Evolutionary conservation across 1,284 basidiomycete species (phyloP).

Genomic region (Coniferiporia sulphurascens): DNA sequence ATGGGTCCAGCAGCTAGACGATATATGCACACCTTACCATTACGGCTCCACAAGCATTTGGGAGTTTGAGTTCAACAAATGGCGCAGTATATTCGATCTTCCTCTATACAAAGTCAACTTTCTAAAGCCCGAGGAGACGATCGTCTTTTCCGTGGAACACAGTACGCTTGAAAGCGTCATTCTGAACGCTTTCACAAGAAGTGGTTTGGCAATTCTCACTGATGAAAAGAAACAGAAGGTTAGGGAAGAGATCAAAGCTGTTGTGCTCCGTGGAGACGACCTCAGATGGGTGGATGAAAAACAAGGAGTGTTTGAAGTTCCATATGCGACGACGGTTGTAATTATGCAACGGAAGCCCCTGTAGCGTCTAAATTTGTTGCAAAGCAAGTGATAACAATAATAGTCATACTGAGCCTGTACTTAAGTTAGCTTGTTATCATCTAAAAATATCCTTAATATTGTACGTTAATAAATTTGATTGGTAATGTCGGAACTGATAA

Average conservation of each 20-base stretch:
- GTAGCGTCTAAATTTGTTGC: no score
- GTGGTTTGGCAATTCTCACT: not conserved
- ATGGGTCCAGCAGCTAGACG: not conserved
- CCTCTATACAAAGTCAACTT: not conserved
- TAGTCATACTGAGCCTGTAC: no score
- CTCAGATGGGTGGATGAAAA: not conserved
- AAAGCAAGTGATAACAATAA: no score
- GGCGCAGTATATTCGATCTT: not conserved
- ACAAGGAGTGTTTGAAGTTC: constrained; percentile 42
- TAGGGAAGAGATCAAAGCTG: not conserved
- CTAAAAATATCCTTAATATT: no score
- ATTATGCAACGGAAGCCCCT: constrained; percentile 33
- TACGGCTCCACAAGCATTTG: not conserved
- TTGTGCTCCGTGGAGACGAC: not conserved
- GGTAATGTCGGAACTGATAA: no score
- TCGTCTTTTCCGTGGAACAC: not conserved
- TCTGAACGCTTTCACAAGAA: not conserved
- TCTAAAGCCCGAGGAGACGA: not conserved
- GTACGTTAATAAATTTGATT: no score
- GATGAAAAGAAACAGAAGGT: not conserved
- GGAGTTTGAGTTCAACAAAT: not conserved
- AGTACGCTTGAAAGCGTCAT: not conserved
- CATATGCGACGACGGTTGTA: constrained; percentile 45
- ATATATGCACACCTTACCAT: not conserved
- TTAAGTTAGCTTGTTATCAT: no score